Conservation (phyloP, 2,329 filamentous ascomycete genomes). For the Aspergillus fructus region DNA sequence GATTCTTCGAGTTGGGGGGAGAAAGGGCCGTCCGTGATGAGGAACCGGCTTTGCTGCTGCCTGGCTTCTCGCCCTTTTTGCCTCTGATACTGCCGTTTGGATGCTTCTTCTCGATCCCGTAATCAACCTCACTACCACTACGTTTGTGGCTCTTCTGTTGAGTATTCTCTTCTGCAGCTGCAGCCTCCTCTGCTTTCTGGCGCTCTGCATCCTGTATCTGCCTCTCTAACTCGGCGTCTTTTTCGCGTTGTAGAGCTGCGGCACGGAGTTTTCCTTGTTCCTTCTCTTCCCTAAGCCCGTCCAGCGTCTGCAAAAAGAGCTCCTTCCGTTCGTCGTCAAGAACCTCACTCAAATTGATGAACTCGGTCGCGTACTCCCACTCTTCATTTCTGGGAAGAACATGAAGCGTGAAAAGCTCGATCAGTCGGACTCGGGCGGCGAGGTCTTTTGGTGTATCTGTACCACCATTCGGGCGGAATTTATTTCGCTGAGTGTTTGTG, state of each 20-base stretch:
- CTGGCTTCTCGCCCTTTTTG: constrained; percentile 29
- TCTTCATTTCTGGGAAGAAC: constrained; percentile 90
- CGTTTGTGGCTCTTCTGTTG: constrained; percentile 43
- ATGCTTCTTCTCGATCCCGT: constrained; percentile 62
- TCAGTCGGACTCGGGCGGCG: constrained; percentile 80
- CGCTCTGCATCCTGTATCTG: constrained; percentile 47
- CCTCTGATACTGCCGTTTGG: constrained; percentile 34
- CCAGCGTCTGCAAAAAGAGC: constrained; percentile 80
- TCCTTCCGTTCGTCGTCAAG: constrained; percentile 91
- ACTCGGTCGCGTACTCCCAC: constrained; percentile 93
- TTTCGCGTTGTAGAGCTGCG: constrained; percentile 62
- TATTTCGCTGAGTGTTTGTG: constrained; percentile 32
- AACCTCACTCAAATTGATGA: constrained; percentile 81
- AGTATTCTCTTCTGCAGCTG: constrained; percentile 41
- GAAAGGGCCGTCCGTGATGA: constrained; percentile 34
- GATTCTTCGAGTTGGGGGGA: constrained; percentile 34
- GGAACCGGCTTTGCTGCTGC: constrained; percentile 22
- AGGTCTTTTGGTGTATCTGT: constrained; percentile 82
- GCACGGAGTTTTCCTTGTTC: constrained; percentile 66
- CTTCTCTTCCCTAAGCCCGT: constrained; percentile 81
- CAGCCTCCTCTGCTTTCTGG: constrained; percentile 37
- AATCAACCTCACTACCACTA: constrained; percentile 67
- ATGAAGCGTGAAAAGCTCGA: constrained; percentile 93
- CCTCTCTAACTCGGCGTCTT: constrained; percentile 54
- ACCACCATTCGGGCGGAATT: constrained; percentile 52